Conservation (phyloP, 257 asterid species). For the Salvia miltiorrhiza region DNA sequence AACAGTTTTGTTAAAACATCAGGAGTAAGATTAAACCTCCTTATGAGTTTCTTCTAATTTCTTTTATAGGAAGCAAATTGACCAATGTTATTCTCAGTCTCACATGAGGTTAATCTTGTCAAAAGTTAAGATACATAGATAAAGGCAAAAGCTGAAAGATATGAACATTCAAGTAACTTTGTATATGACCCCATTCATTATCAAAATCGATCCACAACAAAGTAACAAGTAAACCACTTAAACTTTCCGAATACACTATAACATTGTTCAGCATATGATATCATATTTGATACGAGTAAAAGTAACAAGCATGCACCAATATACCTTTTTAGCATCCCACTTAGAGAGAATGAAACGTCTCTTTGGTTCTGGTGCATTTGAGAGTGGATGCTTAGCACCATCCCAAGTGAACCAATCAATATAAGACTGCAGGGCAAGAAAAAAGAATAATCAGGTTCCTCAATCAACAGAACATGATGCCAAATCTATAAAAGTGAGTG, state of each 20-base stretch:
- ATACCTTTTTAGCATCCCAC: constrained; percentile 88
- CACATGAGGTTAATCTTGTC: neutral
- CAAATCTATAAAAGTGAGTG: constrained; percentile 5
- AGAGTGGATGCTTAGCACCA: constrained; percentile 76
- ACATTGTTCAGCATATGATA: neutral
- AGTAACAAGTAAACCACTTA: neutral
- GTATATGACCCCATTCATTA: neutral
- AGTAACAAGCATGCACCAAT: constrained; percentile 1
- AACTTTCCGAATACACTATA: constrained; percentile 4
- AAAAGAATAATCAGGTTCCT: constrained; percentile 15
- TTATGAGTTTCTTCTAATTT: neutral
- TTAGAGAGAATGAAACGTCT: constrained; percentile 94
- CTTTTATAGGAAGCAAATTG: neutral
- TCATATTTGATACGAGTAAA: neutral
- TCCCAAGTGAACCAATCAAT: constrained; percentile 86
- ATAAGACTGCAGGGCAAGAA: constrained; percentile 53
- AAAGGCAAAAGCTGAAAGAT: neutral
- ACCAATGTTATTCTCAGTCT: neutral
- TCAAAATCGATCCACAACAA: neutral
- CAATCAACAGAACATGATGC: constrained; percentile 13
- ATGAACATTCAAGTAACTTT: neutral
- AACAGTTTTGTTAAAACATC: neutral
- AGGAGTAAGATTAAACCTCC: neutral
- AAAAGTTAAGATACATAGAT: neutral
- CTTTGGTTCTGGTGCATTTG: constrained; percentile 96